Evolutionary conservation across 495 filamentous ascomycete genomes (phyloP).

Genomic region (Daldinia caldariorum): DNA sequence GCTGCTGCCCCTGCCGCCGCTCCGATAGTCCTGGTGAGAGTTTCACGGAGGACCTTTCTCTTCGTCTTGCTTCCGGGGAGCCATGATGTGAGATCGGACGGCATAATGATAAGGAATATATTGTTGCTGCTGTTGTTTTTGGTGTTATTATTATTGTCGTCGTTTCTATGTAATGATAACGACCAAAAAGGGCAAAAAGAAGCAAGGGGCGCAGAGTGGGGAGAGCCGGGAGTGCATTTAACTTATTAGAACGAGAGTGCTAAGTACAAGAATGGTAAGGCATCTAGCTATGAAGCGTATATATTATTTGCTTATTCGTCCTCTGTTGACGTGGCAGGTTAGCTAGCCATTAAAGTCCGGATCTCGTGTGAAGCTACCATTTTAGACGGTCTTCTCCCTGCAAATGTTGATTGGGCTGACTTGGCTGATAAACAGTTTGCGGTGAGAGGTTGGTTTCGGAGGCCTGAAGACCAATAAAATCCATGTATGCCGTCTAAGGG

Average conservation of each 20-base stretch:
- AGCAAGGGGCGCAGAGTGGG: not conserved
- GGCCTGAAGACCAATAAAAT: constrained; percentile 1
- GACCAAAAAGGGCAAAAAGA: not conserved
- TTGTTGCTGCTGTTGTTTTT: not conserved
- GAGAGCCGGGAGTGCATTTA: not conserved
- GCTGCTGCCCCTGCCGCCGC: not conserved
- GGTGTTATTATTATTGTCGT: too few species aligned
- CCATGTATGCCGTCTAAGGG: not conserved
- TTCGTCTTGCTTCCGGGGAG: not conserved
- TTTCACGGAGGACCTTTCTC: constrained; percentile 1
- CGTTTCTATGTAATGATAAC: not conserved
- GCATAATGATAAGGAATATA: not conserved
- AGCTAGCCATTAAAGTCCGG: not conserved
- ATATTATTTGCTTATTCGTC: constrained; percentile 1
- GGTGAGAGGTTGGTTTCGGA: constrained; percentile 11
- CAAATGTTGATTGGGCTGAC: constrained; percentile 8
- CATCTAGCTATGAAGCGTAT: not conserved
- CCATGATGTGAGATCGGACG: constrained; percentile 2
- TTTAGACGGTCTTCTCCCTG: constrained; percentile 8
- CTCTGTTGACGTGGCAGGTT: constrained; percentile 8
- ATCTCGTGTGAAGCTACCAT: constrained; percentile 3
- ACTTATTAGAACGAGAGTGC: not conserved
- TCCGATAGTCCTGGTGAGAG: not conserved
- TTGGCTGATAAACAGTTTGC: constrained; percentile 1
- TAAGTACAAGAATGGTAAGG: not conserved